These are phyloP conservation scores for Lecanicillium sp. DNA, from an alignment of 2,329 filamentous ascomycete species.

Conservation along the genomic window DNA sequence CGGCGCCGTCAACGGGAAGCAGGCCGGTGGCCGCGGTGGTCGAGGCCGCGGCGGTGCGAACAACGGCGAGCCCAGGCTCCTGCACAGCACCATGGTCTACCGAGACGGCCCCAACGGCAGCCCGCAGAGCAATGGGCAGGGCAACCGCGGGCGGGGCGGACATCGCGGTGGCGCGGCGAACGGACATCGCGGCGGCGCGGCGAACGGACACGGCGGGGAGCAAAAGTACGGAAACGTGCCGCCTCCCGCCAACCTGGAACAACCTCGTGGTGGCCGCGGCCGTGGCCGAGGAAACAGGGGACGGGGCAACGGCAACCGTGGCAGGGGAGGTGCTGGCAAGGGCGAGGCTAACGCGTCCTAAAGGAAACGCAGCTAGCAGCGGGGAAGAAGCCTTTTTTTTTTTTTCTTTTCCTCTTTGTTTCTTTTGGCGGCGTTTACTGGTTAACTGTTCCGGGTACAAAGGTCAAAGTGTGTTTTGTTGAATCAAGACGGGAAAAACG, in stretches of 20 bases:
- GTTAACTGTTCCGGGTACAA: background rate
- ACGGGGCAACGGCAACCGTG: slow-evolving; percentile 28
- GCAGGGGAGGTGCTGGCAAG: slow-evolving; percentile 25
- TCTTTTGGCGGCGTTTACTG: background rate
- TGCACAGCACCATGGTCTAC: slow-evolving; percentile 50
- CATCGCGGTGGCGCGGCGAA: slow-evolving; percentile 22
- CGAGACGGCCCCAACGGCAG: slow-evolving; percentile 32
- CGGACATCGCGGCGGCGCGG: slow-evolving; percentile 20
- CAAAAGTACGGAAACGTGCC: slow-evolving; percentile 50
- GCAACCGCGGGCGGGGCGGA: slow-evolving; percentile 13
- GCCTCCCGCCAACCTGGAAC: slow-evolving; percentile 53
- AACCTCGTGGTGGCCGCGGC: slow-evolving; percentile 34
- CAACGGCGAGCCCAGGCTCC: slow-evolving; percentile 31
- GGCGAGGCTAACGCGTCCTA: slow-evolving; percentile 11
- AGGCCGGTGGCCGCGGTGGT: slow-evolving; percentile 30
- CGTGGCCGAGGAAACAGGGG: slow-evolving; percentile 36
- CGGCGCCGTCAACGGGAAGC: slow-evolving; percentile 45
- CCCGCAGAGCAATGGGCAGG: slow-evolving; percentile 21
- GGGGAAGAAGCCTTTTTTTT: slow-evolving; percentile 14
- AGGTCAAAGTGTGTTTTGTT: background rate
- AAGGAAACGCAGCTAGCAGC: background rate
- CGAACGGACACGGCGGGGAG: slow-evolving; percentile 17
- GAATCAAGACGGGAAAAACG: slow-evolving; percentile 1
- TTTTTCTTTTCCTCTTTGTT: background rate
- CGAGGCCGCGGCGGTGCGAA: slow-evolving; percentile 35